Evolutionary conservation across 768 basidiomycete species (phyloP), one percentile per base, ranked within the genome.

Genomic region (Trametopsis cervina): DNA sequence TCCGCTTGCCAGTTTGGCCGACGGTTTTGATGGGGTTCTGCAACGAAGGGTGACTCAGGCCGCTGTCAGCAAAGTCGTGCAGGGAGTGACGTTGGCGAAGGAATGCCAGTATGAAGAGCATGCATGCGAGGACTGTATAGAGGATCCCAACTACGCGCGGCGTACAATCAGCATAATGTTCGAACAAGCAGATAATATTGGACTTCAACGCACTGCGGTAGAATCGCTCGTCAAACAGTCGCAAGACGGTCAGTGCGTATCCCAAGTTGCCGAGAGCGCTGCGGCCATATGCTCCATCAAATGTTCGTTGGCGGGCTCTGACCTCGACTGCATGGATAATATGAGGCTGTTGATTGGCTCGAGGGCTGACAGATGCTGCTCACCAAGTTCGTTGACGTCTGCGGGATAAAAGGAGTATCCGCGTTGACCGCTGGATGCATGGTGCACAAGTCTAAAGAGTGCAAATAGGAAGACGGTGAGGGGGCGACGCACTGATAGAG

Each of bases 201-300:
- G n/a, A n/a, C n/a, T n/a, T n/a, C n/a, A 0, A 68, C 83, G 53
- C 58, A 87, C 89, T 86, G 57, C 71, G 69, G 57, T 83, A 82
- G 64, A 92, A 92, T 18, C 79, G 68, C 25, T 60, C 58, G 57
- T 90, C 85, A 54, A 92, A 93, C n/a, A 92, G 73, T 40, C 87
- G 79, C 9, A 92, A 69, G 45, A 91, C 76, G 0, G 86, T 75
- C 46, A 90, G 63, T 1, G 85, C 74, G 58, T 85, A 89, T 0
- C 86, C 83, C 2, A 93, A 71, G 48, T 80, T 78, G 12, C 80
- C 79, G 7, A 92, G 69, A 0, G 88, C 88, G 0, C 81, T 85
- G 22, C 89, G 79, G 33, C 73, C 74, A 64, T 91, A 91, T 12
- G 89, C 86, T 13, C 87, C 89, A 44, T 90, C 77, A 59, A 89